Conservation (phyloP, 352 stramenopile genomes). For the Pythium phragmiticola region DNA sequence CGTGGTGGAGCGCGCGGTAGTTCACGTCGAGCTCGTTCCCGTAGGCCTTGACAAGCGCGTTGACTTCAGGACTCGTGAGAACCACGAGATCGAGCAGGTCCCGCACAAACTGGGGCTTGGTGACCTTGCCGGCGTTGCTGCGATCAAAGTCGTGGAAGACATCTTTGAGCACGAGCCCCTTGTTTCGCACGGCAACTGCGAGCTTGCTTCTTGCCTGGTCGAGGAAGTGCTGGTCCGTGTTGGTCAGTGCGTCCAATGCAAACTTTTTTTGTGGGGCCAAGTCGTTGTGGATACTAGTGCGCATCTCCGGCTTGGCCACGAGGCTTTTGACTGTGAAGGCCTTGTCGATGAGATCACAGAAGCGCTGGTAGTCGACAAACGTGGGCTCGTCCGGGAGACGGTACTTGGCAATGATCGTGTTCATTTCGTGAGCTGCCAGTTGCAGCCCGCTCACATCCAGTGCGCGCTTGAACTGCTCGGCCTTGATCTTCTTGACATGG, state of each 20-base stretch:
- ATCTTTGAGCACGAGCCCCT: slow-evolving; percentile 85
- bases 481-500: slow-evolving; percentile 80
- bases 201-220: slow-evolving; percentile 54
- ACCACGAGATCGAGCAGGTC: slow-evolving; percentile 67
- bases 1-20: slow-evolving; percentile 70
- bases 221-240: slow-evolving; percentile 39
- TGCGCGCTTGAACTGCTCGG: slow-evolving; percentile 78
- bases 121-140: slow-evolving; percentile 83
- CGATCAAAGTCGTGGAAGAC: slow-evolving; percentile 87
- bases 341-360: slow-evolving; percentile 86
- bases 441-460: slow-evolving; percentile 76
- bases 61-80: slow-evolving; percentile 49
- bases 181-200: slow-evolving; percentile 60
- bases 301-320: slow-evolving; percentile 55
- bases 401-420: slow-evolving; percentile 67
- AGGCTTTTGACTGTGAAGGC: slow-evolving; percentile 77
- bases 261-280: slow-evolving; percentile 36
- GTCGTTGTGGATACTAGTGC: slow-evolving; percentile 34
- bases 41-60: slow-evolving; percentile 68
- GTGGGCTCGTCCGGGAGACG: slow-evolving; percentile 50
- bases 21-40: slow-evolving; percentile 74
- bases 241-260: slow-evolving; percentile 28
- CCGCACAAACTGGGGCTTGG: slow-evolving; percentile 72
- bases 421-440: slow-evolving; percentile 49
- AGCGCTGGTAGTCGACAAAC: slow-evolving; percentile 78